Evolutionary conservation across 73 alveolate species (phyloP), one percentile per base, ranked within the genome.

Genomic region (Uronychia binucleata): DNA sequence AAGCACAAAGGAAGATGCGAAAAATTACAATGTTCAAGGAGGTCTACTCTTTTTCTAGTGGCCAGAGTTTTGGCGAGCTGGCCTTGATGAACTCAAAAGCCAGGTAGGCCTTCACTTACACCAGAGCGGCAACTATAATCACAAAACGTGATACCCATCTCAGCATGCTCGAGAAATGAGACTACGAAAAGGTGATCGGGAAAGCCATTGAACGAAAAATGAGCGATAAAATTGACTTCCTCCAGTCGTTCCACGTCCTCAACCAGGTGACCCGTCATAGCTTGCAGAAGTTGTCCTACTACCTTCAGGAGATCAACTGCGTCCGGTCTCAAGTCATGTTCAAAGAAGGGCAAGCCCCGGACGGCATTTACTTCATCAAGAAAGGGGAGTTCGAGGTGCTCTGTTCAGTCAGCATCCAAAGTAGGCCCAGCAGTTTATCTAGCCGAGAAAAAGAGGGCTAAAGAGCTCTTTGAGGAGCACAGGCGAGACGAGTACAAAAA

Each of bases 11-110:
- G 67, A 19, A 46, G n/a, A 46, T n/a, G n/a, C n/a, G 67, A 46
- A 46, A 46, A 46, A 46, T 46, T 19, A 46, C 67, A 5, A 11
- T 46, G 19, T 46, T 46, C 19, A 46, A 46, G 19, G 67, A 46
- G 19, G 67, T 46, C 67, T 46, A 46, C 19, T 46, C 67, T 11
- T 46, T 46, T 46, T 5, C n/a, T 11, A 46, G 5, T 11, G 96
- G 96, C 31, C 77, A 82, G 28, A 76, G 88, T 57, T 92, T 92
- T 58, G 96, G 96, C 1, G 96, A 92, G 75, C 57, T 92, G 5
- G 93, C 94, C 30, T 80, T 92, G 13, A 88, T 85, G 28, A 31
- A 80, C 19, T 32, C 74, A 30, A 82, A 82, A 74, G 19, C 67
- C 5, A 46, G 67, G 67, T 46, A 46, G 19, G 5, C 19, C n/a